These are phyloP conservation scores for Cyamopsis tetragonoloba DNA, from an alignment of 306 rosid genomes.

Conservation along the genomic window DNA sequence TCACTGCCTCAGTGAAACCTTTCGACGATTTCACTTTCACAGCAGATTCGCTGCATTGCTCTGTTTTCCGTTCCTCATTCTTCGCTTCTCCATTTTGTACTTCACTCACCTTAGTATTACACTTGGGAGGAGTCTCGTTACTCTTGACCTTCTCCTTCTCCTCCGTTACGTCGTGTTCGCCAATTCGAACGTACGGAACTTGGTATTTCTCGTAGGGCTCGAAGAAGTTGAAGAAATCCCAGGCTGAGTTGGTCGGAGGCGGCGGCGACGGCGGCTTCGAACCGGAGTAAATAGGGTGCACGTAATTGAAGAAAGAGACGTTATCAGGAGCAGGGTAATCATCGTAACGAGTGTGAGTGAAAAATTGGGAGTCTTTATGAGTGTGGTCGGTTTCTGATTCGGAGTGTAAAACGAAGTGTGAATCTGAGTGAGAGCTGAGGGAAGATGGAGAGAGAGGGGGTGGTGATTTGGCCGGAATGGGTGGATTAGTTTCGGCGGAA, in stretches of 20 bases:
- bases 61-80: background rate
- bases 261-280: constrained; percentile 44
- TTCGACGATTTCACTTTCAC: background rate
- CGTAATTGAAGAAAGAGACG: constrained; percentile 21
- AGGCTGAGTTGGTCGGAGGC: constrained; percentile 52
- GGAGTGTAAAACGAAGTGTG: constrained; percentile 29
- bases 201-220: constrained; percentile 72
- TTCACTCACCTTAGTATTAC: background rate
- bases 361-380: constrained; percentile 28
- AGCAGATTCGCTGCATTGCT: constrained; percentile 21
- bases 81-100: constrained; percentile 21
- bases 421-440: constrained; percentile 40
- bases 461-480: background rate
- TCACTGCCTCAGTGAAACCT: constrained; percentile 44
- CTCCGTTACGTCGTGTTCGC: background rate
- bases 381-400: constrained; percentile 29
- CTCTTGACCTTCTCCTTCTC: constrained; percentile 14
- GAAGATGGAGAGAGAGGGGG: constrained; percentile 26
- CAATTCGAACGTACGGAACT: constrained; percentile 22
- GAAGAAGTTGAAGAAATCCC: constrained; percentile 86
- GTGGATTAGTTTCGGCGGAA: background rate
- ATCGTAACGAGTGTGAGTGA: constrained; percentile 7
- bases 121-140: background rate
- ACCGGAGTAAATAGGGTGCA: constrained; percentile 15
- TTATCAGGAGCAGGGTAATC: constrained; percentile 19